phyloP scores from a whole-genome alignment of 179 eudicot genomes.

The Heliamphora pulchella region DNA sequence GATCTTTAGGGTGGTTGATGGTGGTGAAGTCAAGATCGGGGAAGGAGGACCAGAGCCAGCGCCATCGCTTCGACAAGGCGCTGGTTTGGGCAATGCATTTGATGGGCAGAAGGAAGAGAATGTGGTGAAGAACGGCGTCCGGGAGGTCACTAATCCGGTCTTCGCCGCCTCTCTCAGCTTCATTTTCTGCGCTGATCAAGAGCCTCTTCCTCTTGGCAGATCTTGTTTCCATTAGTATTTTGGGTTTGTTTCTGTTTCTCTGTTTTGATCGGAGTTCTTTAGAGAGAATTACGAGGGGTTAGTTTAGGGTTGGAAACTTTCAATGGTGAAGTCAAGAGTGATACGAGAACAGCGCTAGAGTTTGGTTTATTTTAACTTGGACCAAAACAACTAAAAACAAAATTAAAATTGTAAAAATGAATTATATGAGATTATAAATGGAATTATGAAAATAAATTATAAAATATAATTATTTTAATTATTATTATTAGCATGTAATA shows the following conservation, averaged over 20 bases:
- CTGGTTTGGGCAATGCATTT: constrained; percentile 40
- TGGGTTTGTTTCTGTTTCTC: not conserved
- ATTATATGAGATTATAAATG: too few relatives aligned
- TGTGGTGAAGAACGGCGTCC: constrained; percentile 43
- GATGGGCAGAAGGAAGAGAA: constrained; percentile 46
- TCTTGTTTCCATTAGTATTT: constrained; percentile 53
- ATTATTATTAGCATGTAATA: too few relatives aligned
- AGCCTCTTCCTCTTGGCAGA: constrained; percentile 44
- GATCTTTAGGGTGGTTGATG: not conserved
- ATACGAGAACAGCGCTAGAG: not conserved
- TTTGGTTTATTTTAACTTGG: not conserved
- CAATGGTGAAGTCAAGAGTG: not conserved
- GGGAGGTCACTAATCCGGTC: constrained; percentile 58
- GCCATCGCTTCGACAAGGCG: constrained; percentile 46
- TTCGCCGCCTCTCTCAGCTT: not conserved
- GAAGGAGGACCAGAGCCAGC: constrained; percentile 38
- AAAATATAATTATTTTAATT: too few relatives aligned
- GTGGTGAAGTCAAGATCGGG: constrained; percentile 64
- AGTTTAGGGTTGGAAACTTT: constrained; percentile 25
- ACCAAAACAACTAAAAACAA: too few relatives aligned
- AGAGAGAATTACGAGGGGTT: constrained; percentile 1
- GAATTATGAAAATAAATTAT: too few relatives aligned
- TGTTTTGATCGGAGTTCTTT: not conserved
- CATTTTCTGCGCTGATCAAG: not conserved
- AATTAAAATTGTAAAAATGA: too few relatives aligned